Evolutionary conservation across 2,329 filamentous ascomycete genomes (phyloP).

Genomic region (Neurospora sp.): DNA sequence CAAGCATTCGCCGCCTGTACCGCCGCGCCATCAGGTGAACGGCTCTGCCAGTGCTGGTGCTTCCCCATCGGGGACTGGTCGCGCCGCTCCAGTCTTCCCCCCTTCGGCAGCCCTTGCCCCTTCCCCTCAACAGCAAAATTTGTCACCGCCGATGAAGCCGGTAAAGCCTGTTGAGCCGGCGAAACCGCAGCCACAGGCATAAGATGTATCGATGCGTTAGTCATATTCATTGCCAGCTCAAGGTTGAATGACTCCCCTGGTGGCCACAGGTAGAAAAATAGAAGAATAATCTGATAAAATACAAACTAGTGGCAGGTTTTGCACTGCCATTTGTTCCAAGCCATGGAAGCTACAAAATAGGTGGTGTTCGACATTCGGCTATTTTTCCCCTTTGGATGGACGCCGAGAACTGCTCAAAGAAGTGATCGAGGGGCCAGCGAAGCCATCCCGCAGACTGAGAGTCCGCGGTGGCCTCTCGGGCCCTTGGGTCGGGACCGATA

Average conservation of each 20-base stretch:
- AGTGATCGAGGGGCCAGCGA: neutral
- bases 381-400: neutral
- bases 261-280: neutral
- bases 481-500: neutral
- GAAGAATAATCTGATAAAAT: neutral
- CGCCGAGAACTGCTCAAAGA: neutral
- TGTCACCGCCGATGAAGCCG: slow-evolving; percentile 54
- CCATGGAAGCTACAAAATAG: neutral
- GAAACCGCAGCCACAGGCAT: slow-evolving; percentile 11
- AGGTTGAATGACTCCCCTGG: neutral
- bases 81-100: slow-evolving; percentile 40
- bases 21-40: slow-evolving; percentile 18
- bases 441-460: neutral
- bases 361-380: neutral
- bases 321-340: neutral
- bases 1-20: slow-evolving; percentile 39
- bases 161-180: slow-evolving; percentile 38
- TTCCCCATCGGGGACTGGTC: slow-evolving; percentile 20
- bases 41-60: slow-evolving; percentile 10
- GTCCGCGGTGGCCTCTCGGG: neutral
- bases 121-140: slow-evolving; percentile 43
- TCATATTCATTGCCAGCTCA: neutral
- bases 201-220: neutral
- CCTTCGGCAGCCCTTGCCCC: slow-evolving; percentile 48
- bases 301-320: neutral